These are phyloP conservation scores for Debaryomycetaceae sp. DNA, from an alignment of 1,139 yeast species.

Conservation along the genomic window DNA sequence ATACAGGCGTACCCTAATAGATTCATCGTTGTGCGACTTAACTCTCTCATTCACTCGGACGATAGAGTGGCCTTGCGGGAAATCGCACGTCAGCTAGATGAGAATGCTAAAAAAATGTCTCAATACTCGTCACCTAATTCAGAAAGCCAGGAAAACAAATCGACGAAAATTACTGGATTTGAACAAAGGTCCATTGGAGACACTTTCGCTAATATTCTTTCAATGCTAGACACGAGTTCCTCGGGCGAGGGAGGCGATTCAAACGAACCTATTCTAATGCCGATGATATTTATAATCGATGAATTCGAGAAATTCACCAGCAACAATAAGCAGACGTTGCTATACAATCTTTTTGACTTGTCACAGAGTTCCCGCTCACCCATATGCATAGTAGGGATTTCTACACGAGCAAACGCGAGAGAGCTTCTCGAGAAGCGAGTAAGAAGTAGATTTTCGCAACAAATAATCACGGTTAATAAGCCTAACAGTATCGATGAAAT, in stretches of 20 bases:
- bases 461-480: conserved; percentile 60
- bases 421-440: conserved; percentile 90
- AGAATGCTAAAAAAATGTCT: conserved; percentile 24
- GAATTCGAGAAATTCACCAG: conserved; percentile 79
- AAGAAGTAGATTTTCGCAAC: conserved; percentile 81
- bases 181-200: conserved; percentile 40
- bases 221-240: conserved; percentile 25
- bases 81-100: conserved; percentile 78
- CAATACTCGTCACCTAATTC: conserved; percentile 10
- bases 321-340: conserved; percentile 70
- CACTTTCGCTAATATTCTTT: conserved; percentile 38
- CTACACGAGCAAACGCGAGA: conserved; percentile 69
- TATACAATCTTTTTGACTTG: conserved; percentile 84
- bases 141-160: conserved; percentile 7
- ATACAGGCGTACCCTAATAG: conserved; percentile 33
- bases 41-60: conserved; percentile 70
- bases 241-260: conserved; percentile 7
- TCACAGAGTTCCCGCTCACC: conserved; percentile 75
- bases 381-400: conserved; percentile 76
- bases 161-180: conserved; percentile 35
- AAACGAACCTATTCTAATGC: conserved; percentile 22
- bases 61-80: conserved; percentile 80
- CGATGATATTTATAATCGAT: conserved; percentile 77
- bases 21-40: conserved; percentile 60
- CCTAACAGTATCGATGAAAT: conserved; percentile 45